Evolutionary conservation across 768 basidiomycete species (phyloP), one percentile per base, ranked within the genome.

Genomic region (Suillus ampliporus): DNA sequence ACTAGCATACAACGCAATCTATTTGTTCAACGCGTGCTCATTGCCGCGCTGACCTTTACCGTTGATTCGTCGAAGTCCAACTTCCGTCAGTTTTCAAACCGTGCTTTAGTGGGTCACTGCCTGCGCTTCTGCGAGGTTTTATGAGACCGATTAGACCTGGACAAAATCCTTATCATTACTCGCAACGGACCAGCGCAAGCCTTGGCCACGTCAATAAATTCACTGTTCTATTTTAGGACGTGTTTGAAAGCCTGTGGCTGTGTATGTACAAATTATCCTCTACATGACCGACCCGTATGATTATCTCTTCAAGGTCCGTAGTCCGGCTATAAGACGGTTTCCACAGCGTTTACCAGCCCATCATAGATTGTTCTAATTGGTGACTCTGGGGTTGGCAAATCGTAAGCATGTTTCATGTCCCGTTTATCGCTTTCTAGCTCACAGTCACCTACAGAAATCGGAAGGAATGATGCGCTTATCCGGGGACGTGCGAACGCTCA

Each of bases 321-420:
- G 28, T 43, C n/a, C 21, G 38, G 8, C 31, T 17, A 7, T 11
- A 17, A 23, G 23, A 26, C 56, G 47, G 23, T 50, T 31, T n/a
- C 13, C 35, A 43, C 21, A 46, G 54, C 44, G n/a, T 40, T 54
- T 17, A 54, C 43, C 34, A 58, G 60, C 44, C 64, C 15, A n/a
- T 9, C 57, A 43, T 64, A 99, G 97, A 93, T 98, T 71, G 97
- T 99, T 70, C 87, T 99, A 67, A 98, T 99, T 82, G 97, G 97
- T 75, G 97, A 99, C 79, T 97, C 95, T 66, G 97, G 97, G 65
- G 97, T 99, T 74, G 97, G 97, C 77, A 99, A 99, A 86, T 97
- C 95, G 96, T 99, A 81, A 77, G 95, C 91, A 69, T 71, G 71
- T 15, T 53, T 54, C 57, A 44, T 50, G 35, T 51, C 56, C 21